Evolutionary conservation across 108 stramenopile genomes (phyloP), one percentile per base, ranked within the genome.

Genomic region (Cyclotella choctawhatcheeana): DNA sequence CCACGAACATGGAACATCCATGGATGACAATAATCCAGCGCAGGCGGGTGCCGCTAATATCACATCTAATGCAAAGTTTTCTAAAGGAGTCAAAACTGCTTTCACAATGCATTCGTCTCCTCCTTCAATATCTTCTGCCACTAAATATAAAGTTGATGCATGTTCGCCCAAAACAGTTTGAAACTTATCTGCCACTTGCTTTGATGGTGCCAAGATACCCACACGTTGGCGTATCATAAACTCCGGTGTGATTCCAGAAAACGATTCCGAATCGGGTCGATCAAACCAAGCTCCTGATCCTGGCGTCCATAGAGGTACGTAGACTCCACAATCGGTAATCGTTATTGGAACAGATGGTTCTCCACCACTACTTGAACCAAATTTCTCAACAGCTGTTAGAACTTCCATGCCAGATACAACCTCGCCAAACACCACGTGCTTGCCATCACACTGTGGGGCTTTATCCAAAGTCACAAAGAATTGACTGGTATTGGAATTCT

Each of bases 361-460:
- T n/a, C n/a, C n/a, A 26, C 87, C 85, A 35, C 76, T 54, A 40
- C 43, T 50, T 5, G 74, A 22, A 37, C 64, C 82, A 56, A 48
- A 40, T 16, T 37, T 40, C 66, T 98, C 96, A 17, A 97, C 65
- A 25, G 76, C 78, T 62, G 85, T 58, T 56, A 98, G 58, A 0
- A 96, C 88, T 4, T 86, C 88, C 29, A 85, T 79, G 7, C 98
- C 97, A 20, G 80, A 88, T 6, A 92, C 71, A 7, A 96, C 81
- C 62, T 88, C 77, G 2, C 98, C 98, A 79, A 98, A 98, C n/a
- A 98, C 77, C 2, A 96, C 93, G 71, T 97, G 96, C 77, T 97
- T 97, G 21, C 95, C 97, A 81, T 98, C 94, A 67, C 97, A 96
- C 69, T 94, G 89, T 12, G 94, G 85, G 10, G 88, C 77, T 24